A percentile compares a stretch with the other conserved stretches of the same genome.
Evolutionary conservation across 2,329 filamentous ascomycete genomes (phyloP).

Genomic region (Monosporascus sp.): DNA sequence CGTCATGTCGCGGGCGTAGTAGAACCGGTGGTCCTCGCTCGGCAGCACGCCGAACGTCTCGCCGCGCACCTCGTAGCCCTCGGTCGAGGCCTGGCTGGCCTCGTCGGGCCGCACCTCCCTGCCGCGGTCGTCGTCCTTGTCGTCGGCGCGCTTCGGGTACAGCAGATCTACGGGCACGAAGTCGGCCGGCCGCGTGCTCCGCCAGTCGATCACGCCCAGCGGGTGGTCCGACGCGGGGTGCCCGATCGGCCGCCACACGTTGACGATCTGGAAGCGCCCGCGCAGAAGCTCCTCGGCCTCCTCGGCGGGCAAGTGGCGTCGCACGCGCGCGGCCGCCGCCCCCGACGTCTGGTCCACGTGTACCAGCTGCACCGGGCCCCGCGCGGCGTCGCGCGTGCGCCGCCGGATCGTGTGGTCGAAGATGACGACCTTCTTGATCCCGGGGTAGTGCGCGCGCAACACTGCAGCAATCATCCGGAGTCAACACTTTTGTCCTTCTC

Average conservation of each 20-base stretch:
- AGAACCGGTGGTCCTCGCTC: constrained; percentile 55
- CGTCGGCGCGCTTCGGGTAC: constrained; percentile 41
- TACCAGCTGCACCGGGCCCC: constrained; percentile 63
- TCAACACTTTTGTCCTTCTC: too few species aligned
- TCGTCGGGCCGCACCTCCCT: constrained; percentile 52
- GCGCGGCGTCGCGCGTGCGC: constrained; percentile 45
- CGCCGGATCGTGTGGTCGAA: constrained; percentile 69
- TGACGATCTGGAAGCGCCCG: constrained; percentile 61
- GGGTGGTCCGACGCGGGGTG: constrained; percentile 55
- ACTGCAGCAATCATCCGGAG: too few species aligned
- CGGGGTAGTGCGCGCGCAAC: too few species aligned
- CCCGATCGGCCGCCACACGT: constrained; percentile 65
- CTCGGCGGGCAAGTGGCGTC: constrained; percentile 49
- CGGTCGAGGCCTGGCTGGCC: constrained; percentile 38
- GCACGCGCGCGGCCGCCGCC: constrained; percentile 56
- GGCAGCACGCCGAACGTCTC: constrained; percentile 58
- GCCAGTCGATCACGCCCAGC: constrained; percentile 59
- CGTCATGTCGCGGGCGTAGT: constrained; percentile 64
- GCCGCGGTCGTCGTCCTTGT: constrained; percentile 45
- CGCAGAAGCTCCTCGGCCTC: constrained; percentile 53
- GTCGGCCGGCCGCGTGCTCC: constrained; percentile 50
- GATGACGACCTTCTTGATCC: constrained; percentile 44
- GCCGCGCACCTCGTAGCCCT: constrained; percentile 55
- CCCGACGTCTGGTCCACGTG: constrained; percentile 67
- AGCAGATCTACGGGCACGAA: constrained; percentile 57